Evolutionary conservation across 2,329 filamentous ascomycete species (phyloP), one percentile per base, ranked within the genome.

Genomic region (Fusarium circinatum): DNA sequence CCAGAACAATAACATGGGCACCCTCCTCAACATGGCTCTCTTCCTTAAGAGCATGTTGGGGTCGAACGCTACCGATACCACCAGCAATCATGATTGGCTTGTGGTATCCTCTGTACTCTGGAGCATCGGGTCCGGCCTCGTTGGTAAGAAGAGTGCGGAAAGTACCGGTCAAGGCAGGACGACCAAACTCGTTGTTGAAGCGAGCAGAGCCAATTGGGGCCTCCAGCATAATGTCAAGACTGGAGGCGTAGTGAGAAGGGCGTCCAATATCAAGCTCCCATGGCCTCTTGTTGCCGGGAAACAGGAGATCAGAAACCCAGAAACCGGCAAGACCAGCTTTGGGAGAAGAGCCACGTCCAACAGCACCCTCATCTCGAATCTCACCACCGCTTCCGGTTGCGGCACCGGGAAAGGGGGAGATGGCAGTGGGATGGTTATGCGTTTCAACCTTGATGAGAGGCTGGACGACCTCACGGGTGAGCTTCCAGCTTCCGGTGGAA

Each of bases 61-160:
- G 96, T 65, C 96, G 87, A 36, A 98, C 96, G 11, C 94, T 98
- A 55, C 96, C 96, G 41, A 98, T 90, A 80, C 96, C 96, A 80
- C 96, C 96, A 71, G 96, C 96, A 84, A 99, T 94, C 94, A 98
- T 97, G 82, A 98, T 98, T 15, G 96, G 96, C 85, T 99, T 99
- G 84, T 98, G 96, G 81, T 97, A 99, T 30, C 96, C 96, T 76
- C 96, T 89, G 79, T 94, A 89, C 75, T 97, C 94, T 26, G 87
- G 87, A 24, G 79, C 76, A 8, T 81, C 81, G 55, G 86, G 85
- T 42, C 84, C 82, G 44, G 84, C 84, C 45, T 89, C 89, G 39
- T 80, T 76, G 28, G 92, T 93, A 36, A 97, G 90, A 42, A 99
- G 88, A 2, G 96, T 99, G 69, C 96, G 89, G 87, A 99, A 99